These are phyloP conservation scores for Pulveroboletus sp. DNA, from an alignment of 768 basidiomycete species.

Conservation along the genomic window DNA sequence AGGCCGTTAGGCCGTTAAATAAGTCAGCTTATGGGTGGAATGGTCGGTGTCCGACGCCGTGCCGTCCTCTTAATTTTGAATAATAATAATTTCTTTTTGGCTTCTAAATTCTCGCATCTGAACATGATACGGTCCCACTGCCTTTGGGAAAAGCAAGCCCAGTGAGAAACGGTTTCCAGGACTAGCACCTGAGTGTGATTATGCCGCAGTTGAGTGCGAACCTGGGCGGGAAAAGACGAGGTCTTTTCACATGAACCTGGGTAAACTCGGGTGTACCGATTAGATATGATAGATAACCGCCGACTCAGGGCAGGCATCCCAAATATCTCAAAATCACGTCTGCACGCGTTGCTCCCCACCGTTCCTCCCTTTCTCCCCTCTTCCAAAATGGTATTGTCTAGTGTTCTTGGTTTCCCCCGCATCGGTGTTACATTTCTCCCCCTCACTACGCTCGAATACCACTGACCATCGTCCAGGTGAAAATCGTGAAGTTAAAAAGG, in stretches of 20 bases:
- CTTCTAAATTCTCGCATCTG: too few species aligned
- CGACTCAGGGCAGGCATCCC: constrained; percentile 34
- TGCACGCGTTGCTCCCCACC: not conserved
- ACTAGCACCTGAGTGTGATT: too few species aligned
- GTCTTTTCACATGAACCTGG: constrained; percentile 19
- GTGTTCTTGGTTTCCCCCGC: constrained; percentile 90
- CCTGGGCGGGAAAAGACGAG: not conserved
- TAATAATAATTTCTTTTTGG: too few species aligned
- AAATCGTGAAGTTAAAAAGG: constrained; percentile 96
- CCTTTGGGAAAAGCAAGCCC: too few species aligned
- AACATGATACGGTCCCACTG: too few species aligned
- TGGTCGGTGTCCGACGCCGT: too few species aligned
- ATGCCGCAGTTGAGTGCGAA: too few species aligned
- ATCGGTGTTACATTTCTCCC: constrained; percentile 46
- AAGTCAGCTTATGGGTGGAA: too few species aligned
- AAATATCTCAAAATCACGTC: constrained; percentile 29
- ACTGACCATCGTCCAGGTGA: constrained; percentile 52
- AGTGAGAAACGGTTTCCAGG: too few species aligned
- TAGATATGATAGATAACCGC: constrained; percentile 21
- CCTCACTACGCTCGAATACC: not conserved
- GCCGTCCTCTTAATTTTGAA: too few species aligned
- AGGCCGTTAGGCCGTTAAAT: too few species aligned
- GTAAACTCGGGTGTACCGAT: constrained; percentile 12
- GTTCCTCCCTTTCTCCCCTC: constrained; percentile 15
- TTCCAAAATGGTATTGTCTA: constrained; percentile 66